Percentiles rank a stretch among this genome's conserved stretches.
Conservation (phyloP, 1,284 basidiomycete genomes). For the Leccinum ponderosum region DNA sequence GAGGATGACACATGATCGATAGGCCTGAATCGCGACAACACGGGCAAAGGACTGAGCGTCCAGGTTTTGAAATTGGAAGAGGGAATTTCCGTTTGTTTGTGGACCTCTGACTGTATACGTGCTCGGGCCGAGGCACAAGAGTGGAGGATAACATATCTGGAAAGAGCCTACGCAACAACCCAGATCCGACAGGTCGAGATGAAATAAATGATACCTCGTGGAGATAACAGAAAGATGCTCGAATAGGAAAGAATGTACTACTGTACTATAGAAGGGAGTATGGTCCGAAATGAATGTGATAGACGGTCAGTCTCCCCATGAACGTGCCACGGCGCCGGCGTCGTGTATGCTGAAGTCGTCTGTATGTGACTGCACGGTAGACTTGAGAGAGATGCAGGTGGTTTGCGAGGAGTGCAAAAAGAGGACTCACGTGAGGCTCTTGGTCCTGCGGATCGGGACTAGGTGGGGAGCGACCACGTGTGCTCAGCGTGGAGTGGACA, state of each 20-base stretch:
- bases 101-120: background rate
- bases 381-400: slow-evolving; percentile 11
- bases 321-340: slow-evolving; percentile 36
- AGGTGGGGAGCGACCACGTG: slow-evolving; percentile 21
- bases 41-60: background rate
- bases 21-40: background rate
- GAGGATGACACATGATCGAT: slow-evolving; percentile 10
- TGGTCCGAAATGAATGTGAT: slow-evolving; percentile 34
- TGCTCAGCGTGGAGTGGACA: slow-evolving; percentile 5
- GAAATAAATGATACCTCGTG: slow-evolving; percentile 32
- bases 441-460: background rate
- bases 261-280: slow-evolving; percentile 14
- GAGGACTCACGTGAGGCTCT: slow-evolving; percentile 15
- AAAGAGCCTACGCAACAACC: slow-evolving; percentile 26
- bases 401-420: background rate
- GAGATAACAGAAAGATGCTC: slow-evolving; percentile 34
- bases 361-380: slow-evolving; percentile 8
- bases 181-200: slow-evolving; percentile 31
- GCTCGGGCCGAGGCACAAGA: slow-evolving; percentile 19
- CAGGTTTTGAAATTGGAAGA: slow-evolving; percentile 27
- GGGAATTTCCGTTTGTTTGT: slow-evolving; percentile 18
- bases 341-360: slow-evolving; percentile 31
- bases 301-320: slow-evolving; percentile 33
- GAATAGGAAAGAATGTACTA: slow-evolving; percentile 20
- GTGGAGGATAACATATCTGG: slow-evolving; percentile 30